These are phyloP conservation scores for Paramecium caudatum DNA, from an alignment of 73 alveolate species.

Conservation along the genomic window DNA sequence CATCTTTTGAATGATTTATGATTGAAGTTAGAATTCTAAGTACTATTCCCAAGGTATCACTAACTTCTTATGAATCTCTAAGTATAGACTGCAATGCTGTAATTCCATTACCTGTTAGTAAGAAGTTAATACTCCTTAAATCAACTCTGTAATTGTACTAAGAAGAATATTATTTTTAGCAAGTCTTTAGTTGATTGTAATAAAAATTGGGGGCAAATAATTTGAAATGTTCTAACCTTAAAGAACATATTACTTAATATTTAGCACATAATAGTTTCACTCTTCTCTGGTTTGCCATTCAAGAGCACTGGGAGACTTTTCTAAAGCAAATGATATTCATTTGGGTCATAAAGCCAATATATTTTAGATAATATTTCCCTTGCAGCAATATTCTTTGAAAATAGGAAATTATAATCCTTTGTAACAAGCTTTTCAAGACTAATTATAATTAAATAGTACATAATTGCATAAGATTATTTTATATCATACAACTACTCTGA, in stretches of 20 bases:
- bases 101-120: background rate
- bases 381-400: background rate
- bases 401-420: background rate
- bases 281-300: too few species aligned
- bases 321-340: background rate
- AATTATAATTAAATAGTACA: background rate
- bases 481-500: background rate
- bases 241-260: too few species aligned
- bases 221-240: background rate
- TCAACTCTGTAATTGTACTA: background rate
- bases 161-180: background rate
- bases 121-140: background rate
- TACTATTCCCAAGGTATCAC: background rate
- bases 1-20: background rate
- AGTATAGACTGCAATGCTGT: background rate
- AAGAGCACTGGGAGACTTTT: background rate
- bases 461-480: background rate
- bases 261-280: too few species aligned
- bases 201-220: background rate
- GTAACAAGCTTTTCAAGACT: background rate
- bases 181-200: background rate
- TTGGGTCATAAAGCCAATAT: background rate
- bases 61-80: background rate
- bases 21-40: background rate
- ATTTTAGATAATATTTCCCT: background rate